Base-by-base conservation (phyloP, 352 stramenopile species). In the Phytophthora pluvialis region DNA sequence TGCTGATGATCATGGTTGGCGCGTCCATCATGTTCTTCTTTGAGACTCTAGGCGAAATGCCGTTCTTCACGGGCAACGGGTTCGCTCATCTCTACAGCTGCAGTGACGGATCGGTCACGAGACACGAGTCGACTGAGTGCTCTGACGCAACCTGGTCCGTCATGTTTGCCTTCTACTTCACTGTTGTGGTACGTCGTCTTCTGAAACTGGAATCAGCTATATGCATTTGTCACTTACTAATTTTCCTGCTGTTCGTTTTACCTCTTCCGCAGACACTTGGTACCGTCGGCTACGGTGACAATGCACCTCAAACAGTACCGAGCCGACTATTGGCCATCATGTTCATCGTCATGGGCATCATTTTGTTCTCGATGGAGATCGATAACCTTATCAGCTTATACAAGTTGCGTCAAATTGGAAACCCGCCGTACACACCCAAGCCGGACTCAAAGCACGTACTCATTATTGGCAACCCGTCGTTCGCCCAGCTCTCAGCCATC, bases 141-240 rank as follows among this genome's bases (percentile, higher is more conserved):
- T 67, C 70, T 6, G 71, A 76, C 13, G 70, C 91, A 60, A 94
- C 87, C 2, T 95, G 87, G 87, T 94, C 85, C 26, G 73, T 95
- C 75, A 95, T 94, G 85, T 95, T 93, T 59, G 89, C 87, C 3
- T 91, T 94, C 55, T 95, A 95, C 61, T 95, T 94, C 57, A 95
- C 86, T 39, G 83, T 95, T 47, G 87, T 95, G 70, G 82, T 91
- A 78, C 56, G 80, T 81, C 16, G 10, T 48, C 15, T 57, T 48
- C 15, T 57, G 10, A 16, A 32, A 31, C 1, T 52, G 11, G 11
- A 47, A 44, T 26, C 18, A 31, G 9, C 7, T 35, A 13, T 21
- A 28, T 49, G 5, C 4, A 28, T 5, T 12, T 35, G 36, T 39
- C 9, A 43, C 35, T 59, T 56, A 28, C 44, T 60, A 58, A 66